These are phyloP conservation scores for Brassica incana DNA, from an alignment of 345 rosid species.

Conservation along the genomic window DNA sequence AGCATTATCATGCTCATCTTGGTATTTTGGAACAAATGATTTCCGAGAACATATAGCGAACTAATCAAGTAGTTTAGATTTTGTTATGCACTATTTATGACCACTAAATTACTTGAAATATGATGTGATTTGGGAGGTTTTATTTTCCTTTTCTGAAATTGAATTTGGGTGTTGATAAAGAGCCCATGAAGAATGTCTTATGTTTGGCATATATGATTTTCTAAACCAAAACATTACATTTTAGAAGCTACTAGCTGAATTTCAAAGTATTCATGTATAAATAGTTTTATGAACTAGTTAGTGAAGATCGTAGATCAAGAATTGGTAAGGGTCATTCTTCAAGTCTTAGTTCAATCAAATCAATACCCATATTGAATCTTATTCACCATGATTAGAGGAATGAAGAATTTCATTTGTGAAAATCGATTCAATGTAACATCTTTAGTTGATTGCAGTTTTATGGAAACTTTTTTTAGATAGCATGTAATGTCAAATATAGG, in stretches of 20 bases:
- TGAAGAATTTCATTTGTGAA: background rate
- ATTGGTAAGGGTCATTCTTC: background rate
- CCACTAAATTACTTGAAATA: background rate
- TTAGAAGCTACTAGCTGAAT: background rate
- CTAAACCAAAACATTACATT: background rate
- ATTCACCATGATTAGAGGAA: background rate
- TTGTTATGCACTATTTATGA: background rate
- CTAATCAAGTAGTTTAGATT: background rate
- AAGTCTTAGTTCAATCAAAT: background rate
- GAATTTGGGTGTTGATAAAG: background rate
- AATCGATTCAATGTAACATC: background rate
- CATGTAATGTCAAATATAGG: too few relatives aligned
- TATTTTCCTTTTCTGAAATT: background rate
- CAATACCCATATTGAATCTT: background rate
- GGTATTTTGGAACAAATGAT: background rate
- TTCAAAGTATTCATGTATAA: too few relatives aligned
- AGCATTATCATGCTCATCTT: background rate
- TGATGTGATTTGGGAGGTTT: background rate
- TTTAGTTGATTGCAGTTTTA: background rate
- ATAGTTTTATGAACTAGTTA: too few relatives aligned
- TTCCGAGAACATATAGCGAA: background rate
- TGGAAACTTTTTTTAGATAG: background rate
- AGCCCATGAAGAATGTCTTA: background rate
- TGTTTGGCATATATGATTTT: background rate
- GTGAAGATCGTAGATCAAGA: too few relatives aligned